Percentiles rank a stretch among this genome's conserved stretches.
These are phyloP conservation scores for Spirogloea muscicola DNA, from an alignment of 139 green algal species.

Conservation along the genomic window DNA sequence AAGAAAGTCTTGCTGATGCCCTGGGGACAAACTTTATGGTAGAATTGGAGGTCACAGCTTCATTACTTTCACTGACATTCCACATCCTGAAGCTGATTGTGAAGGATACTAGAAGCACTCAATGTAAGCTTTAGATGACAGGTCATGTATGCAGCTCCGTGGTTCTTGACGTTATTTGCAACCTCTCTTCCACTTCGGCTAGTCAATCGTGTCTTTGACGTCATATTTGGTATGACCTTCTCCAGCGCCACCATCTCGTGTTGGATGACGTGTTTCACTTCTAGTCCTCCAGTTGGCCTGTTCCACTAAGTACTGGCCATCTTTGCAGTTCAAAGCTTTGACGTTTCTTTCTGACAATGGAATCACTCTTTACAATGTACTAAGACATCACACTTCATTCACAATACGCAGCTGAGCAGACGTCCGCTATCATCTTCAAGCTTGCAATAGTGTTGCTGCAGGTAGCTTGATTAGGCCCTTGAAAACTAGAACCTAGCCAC, in stretches of 20 bases:
- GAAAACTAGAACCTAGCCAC: too few species aligned
- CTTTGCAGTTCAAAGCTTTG: background rate
- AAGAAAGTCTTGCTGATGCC: background rate
- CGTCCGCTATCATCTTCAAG: slow-evolving; percentile 40
- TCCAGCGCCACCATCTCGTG: slow-evolving; percentile 10
- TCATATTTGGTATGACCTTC: slow-evolving; percentile 80
- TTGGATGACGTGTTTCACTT: background rate
- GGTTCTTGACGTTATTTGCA: slow-evolving; percentile 88
- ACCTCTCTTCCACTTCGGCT: slow-evolving; percentile 81
- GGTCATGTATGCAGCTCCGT: slow-evolving; percentile 83
- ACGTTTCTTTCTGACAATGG: background rate
- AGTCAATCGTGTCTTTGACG: slow-evolving; percentile 75
- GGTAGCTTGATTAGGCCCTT: too few species aligned
- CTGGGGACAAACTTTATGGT: background rate
- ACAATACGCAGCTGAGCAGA: slow-evolving; percentile 40
- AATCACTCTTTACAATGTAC: background rate
- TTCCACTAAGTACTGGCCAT: background rate
- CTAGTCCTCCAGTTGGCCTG: background rate
- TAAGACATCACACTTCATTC: background rate
- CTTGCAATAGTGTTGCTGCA: slow-evolving; percentile 40
- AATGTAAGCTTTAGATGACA: slow-evolving; percentile 21
- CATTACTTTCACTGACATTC: background rate
- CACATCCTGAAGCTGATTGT: background rate
- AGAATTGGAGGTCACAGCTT: too few species aligned
- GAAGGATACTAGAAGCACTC: background rate